Conservation (phyloP, 257 asterid genomes). For the Coffea eugenioides region DNA sequence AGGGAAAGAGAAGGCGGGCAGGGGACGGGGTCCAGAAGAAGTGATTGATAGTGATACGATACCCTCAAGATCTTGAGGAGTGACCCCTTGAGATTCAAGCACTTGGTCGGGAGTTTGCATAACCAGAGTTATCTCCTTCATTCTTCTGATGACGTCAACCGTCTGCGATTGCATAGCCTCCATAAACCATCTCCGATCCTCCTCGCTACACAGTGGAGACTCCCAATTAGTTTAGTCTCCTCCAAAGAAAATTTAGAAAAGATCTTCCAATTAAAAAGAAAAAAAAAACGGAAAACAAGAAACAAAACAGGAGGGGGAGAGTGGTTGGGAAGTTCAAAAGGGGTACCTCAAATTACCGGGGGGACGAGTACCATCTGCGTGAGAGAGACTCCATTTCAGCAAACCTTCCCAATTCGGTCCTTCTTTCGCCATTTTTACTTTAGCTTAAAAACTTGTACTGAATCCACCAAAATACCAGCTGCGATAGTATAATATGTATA, state of each 20-base stretch:
- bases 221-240: neutral
- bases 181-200: slow-evolving; percentile 86
- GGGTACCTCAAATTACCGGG: slow-evolving; percentile 66
- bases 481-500: no score
- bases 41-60: neutral
- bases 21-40: neutral
- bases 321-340: no score
- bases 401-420: slow-evolving; percentile 94
- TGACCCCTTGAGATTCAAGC: slow-evolving; percentile 78
- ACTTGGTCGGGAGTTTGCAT: slow-evolving; percentile 85
- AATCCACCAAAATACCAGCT: neutral
- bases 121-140: slow-evolving; percentile 87
- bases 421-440: slow-evolving; percentile 61
- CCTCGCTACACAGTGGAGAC: slow-evolving; percentile 52
- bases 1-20: neutral
- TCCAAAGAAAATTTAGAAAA: neutral
- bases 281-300: neutral
- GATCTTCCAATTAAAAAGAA: neutral
- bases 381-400: slow-evolving; percentile 92
- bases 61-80: slow-evolving; percentile 85
- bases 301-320: neutral
- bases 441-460: neutral
- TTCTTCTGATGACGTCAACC: slow-evolving; percentile 71
- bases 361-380: slow-evolving; percentile 65
- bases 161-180: slow-evolving; percentile 97